These are phyloP conservation scores for Cystobasidium ongulense DNA, from an alignment of 768 basidiomycete genomes.

Conservation along the genomic window DNA sequence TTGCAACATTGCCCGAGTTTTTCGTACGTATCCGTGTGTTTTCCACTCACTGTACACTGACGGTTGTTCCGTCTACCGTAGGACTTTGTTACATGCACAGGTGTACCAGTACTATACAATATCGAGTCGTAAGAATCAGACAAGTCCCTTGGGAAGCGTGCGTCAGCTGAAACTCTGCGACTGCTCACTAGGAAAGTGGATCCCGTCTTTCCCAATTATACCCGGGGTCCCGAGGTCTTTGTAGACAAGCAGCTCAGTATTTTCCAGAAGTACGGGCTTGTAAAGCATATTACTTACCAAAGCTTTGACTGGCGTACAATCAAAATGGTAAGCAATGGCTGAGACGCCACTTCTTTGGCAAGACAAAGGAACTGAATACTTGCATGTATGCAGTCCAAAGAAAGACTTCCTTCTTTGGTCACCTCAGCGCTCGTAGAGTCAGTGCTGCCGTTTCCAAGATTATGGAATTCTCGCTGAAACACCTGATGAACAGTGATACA, in stretches of 20 bases:
- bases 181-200: constrained; percentile 28
- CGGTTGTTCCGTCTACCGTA: background rate
- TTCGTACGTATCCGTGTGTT: background rate
- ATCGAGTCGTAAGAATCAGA: constrained; percentile 27
- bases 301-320: constrained; percentile 34
- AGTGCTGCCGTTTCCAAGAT: background rate
- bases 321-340: background rate
- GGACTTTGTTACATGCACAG: constrained; percentile 31
- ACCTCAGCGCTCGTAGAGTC: constrained; percentile 33
- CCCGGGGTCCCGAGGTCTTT: constrained; percentile 32
- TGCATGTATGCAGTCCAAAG: constrained; percentile 1
- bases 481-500: constrained; percentile 7
- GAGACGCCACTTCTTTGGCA: background rate
- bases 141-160: too few relatives aligned
- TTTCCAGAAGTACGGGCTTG: constrained; percentile 1
- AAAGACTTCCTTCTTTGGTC: constrained; percentile 14
- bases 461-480: background rate
- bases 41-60: background rate
- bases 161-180: too few relatives aligned
- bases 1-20: constrained; percentile 28
- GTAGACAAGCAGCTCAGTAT: constrained; percentile 6
- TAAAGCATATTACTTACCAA: constrained; percentile 32
- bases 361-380: background rate
- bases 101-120: constrained; percentile 31
- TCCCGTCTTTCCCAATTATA: constrained; percentile 9